Conservation (phyloP, 305 asterid genomes). For the Fraxinus xanthoxyloides region DNA sequence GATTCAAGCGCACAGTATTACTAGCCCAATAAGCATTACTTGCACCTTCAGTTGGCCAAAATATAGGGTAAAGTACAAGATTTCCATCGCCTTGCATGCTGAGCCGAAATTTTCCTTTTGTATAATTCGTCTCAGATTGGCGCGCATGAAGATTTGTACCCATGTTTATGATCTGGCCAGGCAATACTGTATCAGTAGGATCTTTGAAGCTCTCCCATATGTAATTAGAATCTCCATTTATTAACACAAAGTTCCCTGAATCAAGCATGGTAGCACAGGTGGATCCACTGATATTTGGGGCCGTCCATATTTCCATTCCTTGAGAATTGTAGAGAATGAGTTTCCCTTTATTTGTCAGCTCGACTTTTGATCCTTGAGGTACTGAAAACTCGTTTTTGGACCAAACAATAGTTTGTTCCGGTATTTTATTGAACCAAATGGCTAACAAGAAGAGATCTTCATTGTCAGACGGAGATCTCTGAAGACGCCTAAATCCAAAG, state of each 20-base stretch:
- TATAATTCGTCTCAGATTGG: constrained; percentile 30
- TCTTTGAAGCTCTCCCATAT: constrained; percentile 36
- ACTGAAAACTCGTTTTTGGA: constrained; percentile 24
- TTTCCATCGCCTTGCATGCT: constrained; percentile 30
- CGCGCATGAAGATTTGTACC: constrained; percentile 21
- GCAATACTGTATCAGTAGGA: constrained; percentile 45
- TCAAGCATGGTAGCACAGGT: constrained; percentile 38
- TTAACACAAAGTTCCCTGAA: constrained; percentile 37
- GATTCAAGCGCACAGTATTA: background rate
- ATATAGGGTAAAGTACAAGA: constrained; percentile 27
- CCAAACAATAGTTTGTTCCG: constrained; percentile 41
- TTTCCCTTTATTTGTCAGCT: constrained; percentile 21
- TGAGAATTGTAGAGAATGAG: constrained; percentile 24
- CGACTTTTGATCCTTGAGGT: constrained; percentile 28
- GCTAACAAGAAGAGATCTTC: constrained; percentile 29
- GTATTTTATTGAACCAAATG: constrained; percentile 41
- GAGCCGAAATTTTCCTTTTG: constrained; percentile 38
- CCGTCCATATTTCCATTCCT: constrained; percentile 15
- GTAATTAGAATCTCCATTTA: background rate
- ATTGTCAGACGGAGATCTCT: background rate
- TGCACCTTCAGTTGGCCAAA: constrained; percentile 17
- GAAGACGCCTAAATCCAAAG: constrained; percentile 31
- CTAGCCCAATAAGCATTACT: constrained; percentile 23
- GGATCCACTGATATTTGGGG: background rate
- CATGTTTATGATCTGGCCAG: constrained; percentile 28